Conservation (phyloP, 805 yeast species). For the Candida pini region DNA sequence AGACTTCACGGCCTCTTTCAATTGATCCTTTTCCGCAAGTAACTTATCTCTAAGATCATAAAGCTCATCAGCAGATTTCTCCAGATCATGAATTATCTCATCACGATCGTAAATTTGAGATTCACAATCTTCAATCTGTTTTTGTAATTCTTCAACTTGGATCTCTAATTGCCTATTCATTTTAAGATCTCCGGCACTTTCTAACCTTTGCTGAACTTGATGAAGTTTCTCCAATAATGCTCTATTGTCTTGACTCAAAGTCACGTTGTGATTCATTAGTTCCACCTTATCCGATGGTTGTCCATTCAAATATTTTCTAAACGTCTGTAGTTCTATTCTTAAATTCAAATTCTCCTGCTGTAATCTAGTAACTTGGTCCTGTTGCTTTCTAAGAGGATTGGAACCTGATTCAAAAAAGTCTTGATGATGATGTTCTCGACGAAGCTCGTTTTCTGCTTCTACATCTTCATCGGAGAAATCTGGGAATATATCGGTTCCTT, state of each 20-base stretch:
- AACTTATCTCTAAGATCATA: too few relatives aligned
- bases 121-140: too few relatives aligned
- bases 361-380: constrained; percentile 22
- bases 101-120: too few relatives aligned
- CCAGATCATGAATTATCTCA: too few relatives aligned
- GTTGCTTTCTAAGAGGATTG: constrained; percentile 23
- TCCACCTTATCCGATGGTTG: constrained; percentile 38
- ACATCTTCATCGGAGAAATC: constrained; percentile 15
- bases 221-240: constrained; percentile 7
- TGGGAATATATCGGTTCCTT: constrained; percentile 24
- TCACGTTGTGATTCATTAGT: constrained; percentile 32
- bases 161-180: too few relatives aligned
- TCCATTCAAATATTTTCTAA: constrained; percentile 33
- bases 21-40: too few relatives aligned
- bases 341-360: constrained; percentile 39
- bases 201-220: not conserved
- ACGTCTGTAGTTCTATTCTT: constrained; percentile 36
- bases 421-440: constrained; percentile 1
- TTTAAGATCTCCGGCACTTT: too few relatives aligned
- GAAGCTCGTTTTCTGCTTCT: constrained; percentile 3
- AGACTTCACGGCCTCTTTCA: too few relatives aligned
- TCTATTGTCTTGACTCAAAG: constrained; percentile 28
- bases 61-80: too few relatives aligned
- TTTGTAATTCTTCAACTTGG: too few relatives aligned
- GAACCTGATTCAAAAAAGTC: constrained; percentile 15